phyloP scores from a whole-genome alignment of 2,329 filamentous ascomycete genomes.

The Immersiporthe knoxdaviesiana region DNA sequence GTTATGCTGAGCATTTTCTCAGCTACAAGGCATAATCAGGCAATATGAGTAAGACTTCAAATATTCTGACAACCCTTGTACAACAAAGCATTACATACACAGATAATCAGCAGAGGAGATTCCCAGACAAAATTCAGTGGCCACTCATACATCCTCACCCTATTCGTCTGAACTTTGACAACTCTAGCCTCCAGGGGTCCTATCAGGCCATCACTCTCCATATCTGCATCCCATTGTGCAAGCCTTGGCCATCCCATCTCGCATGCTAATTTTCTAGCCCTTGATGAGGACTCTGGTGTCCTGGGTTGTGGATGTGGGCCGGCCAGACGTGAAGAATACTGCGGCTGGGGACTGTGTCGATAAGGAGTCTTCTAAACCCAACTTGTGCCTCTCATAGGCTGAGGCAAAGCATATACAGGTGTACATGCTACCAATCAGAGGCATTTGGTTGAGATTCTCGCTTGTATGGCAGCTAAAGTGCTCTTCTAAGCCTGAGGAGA shows the following conservation, averaged over 20 bases:
- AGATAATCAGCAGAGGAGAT: neutral
- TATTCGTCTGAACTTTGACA: neutral
- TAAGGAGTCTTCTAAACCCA: neutral
- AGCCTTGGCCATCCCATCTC: neutral
- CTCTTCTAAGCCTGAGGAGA: neutral
- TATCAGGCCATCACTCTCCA: neutral
- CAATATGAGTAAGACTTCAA: neutral
- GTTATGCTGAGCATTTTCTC: too few species aligned
- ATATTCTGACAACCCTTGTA: neutral
- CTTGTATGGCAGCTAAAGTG: neutral
- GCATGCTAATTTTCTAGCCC: neutral
- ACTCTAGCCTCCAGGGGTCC: neutral
- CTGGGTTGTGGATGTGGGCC: neutral
- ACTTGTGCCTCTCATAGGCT: neutral
- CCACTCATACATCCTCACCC: neutral
- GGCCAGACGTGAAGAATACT: neutral
- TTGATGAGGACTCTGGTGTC: too few species aligned
- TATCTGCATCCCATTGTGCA: neutral
- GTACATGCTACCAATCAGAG: neutral
- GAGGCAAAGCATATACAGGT: neutral
- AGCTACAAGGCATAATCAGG: too few species aligned
- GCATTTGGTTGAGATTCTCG: neutral
- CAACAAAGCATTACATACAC: neutral
- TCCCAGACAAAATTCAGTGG: neutral
- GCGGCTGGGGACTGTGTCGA: neutral